Evolutionary conservation across 2,329 filamentous ascomycete species (phyloP).

Genomic region (Epichloe coenophiala): DNA sequence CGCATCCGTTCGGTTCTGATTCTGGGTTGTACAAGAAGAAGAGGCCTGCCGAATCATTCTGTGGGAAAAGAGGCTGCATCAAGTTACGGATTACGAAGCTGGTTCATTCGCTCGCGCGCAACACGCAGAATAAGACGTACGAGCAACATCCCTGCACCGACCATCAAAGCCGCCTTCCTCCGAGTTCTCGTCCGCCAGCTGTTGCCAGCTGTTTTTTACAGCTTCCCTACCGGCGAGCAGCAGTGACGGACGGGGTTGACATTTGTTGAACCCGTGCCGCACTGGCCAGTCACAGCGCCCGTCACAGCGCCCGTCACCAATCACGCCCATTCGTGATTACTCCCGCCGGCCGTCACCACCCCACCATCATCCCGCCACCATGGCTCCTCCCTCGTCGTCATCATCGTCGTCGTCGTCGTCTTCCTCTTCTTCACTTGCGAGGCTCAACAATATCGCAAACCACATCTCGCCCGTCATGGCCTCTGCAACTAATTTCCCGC

Average conservation of each 20-base stretch:
- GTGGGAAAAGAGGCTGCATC: neutral
- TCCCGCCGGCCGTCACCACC: neutral
- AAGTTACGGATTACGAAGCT: neutral
- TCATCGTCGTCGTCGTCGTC: conserved; percentile 14
- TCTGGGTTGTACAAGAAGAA: neutral
- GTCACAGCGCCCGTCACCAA: neutral
- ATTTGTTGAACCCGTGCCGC: neutral
- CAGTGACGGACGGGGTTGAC: neutral
- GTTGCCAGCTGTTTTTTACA: neutral
- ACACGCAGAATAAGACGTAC: neutral
- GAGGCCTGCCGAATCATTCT: too few species aligned
- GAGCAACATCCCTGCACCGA: neutral
- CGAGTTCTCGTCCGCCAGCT: neutral
- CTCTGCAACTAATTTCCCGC: conserved; percentile 53
- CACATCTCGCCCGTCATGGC: conserved; percentile 53
- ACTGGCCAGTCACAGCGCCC: neutral
- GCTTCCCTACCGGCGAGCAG: neutral
- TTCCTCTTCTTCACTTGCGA: conserved; percentile 34
- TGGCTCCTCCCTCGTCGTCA: conserved; percentile 11
- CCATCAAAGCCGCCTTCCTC: neutral
- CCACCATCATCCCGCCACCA: conserved; percentile 5
- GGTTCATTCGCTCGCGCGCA: neutral
- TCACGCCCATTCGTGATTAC: conserved; percentile 1
- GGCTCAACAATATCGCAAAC: conserved; percentile 48
- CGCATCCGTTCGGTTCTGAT: neutral